Base-by-base conservation (phyloP, 148 eudicot species). In the Rhododendron vialii region DNA sequence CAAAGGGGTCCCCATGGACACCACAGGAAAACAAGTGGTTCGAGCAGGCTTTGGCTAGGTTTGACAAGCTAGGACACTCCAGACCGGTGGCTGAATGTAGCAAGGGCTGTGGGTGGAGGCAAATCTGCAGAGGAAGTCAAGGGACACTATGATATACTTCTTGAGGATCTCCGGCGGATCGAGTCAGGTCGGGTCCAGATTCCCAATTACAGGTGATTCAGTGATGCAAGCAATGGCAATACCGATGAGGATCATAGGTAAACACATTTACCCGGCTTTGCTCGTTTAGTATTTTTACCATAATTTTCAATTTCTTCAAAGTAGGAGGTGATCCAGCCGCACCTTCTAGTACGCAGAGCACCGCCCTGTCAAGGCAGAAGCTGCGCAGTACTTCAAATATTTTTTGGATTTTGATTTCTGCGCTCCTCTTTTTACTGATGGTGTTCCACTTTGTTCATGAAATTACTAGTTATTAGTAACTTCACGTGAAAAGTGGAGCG, bases 31-130 rank as follows among this genome's bases (percentile, higher is more conserved):
- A 93, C 91, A 90, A 93, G 88, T 87, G 87, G 53, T 93, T 93
- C 22, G 95, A 93, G 85, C 90, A 89, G 86, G 95, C 95, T 24
- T 82, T 93, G 78, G 95, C 95, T 7, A 80, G 86, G 30, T 90
- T 85, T 59, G 95, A 93, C 88, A 89, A 86, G n/a, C n/a, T n/a
- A n/a, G 87, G 93, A 93, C 83, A 90, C 92, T 26, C 93, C 95
- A 1, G 93, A 90, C 51, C 88, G 95, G 30, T 93, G 95, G 95
- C 86, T 85, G 81, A 93, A 91, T 26, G 87, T 91, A 36, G 93
- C 95, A 45, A 89, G 78, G 82, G 93, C 92, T 3, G 92, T 93
- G 57, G 90, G 90, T 4, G 93, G 93, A 24, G 93, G 92, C 0
- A 93, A 93, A 78, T 86, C 95, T 3, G 90, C 78, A 2, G 90